Conservation (phyloP, 2,329 filamentous ascomycete genomes). For the Ceratocystis cubensis region DNA sequence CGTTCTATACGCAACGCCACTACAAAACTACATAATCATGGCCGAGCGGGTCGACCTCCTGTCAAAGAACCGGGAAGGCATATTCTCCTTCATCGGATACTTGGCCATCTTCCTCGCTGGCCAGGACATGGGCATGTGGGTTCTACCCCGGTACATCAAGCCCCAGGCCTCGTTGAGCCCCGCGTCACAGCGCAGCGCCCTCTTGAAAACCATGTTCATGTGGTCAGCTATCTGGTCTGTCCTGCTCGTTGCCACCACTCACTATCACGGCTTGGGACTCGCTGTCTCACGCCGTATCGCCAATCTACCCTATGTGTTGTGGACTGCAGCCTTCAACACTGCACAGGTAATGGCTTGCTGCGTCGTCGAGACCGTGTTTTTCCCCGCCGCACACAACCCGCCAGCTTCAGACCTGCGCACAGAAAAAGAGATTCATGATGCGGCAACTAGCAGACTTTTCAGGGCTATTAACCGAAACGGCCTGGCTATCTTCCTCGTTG, state of each 20-base stretch:
- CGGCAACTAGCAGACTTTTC: slow-evolving; percentile 70
- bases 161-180: slow-evolving; percentile 30
- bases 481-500: slow-evolving; percentile 68
- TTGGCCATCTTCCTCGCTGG: slow-evolving; percentile 88
- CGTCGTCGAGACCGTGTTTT: slow-evolving; percentile 63
- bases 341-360: slow-evolving; percentile 70
- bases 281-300: slow-evolving; percentile 77
- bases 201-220: slow-evolving; percentile 50
- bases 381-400: slow-evolving; percentile 37
- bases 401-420: slow-evolving; percentile 29
- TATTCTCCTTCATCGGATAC: slow-evolving; percentile 88
- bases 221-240: slow-evolving; percentile 57
- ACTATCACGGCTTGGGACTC: slow-evolving; percentile 57
- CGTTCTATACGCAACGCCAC: slow-evolving; percentile 58
- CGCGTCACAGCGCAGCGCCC: slow-evolving; percentile 38
- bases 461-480: slow-evolving; percentile 82
- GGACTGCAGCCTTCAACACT: slow-evolving; percentile 85
- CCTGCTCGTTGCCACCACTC: slow-evolving; percentile 59
- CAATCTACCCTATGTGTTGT: slow-evolving; percentile 86
- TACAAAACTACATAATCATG: slow-evolving; percentile 72
- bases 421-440: slow-evolving; percentile 49
- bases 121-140: slow-evolving; percentile 66
- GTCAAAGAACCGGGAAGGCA: slow-evolving; percentile 82
- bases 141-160: slow-evolving; percentile 51
- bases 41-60: slow-evolving; percentile 67